Evolutionary conservation across 2,329 filamentous ascomycete species (phyloP).

Genomic region (Phaeosphaeria sp.): DNA sequence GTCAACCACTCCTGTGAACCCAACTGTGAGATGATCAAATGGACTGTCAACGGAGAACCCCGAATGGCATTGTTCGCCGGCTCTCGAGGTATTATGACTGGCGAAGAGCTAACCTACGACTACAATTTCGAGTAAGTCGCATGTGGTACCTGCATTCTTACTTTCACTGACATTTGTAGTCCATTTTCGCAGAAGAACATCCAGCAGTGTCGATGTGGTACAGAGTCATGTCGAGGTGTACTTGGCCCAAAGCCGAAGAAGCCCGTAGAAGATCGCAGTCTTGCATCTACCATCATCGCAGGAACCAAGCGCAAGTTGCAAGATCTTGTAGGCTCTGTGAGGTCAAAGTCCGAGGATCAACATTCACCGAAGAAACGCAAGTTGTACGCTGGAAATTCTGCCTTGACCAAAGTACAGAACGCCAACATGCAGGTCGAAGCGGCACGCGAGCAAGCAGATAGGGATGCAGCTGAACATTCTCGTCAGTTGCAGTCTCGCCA

Average conservation of each 20-base stretch:
- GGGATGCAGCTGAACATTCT: conserved; percentile 33
- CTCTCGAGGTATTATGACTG: conserved; percentile 86
- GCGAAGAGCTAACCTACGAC: conserved; percentile 96
- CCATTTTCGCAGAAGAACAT: conserved; percentile 65
- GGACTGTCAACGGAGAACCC: conserved; percentile 91
- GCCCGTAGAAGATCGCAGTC: conserved; percentile 43
- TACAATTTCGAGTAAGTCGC: conserved; percentile 71
- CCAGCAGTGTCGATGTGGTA: conserved; percentile 69
- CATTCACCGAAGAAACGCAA: conserved; percentile 43
- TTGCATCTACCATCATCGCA: conserved; percentile 35
- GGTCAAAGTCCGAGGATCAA: conserved; percentile 26
- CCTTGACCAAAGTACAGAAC: conserved; percentile 34
- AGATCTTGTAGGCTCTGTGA: conserved; percentile 32
- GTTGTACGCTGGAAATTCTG: conserved; percentile 20
- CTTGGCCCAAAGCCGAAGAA: conserved; percentile 64
- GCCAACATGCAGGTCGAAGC: conserved; percentile 24
- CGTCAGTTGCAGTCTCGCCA: conserved; percentile 42
- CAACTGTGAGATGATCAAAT: conserved; percentile 98
- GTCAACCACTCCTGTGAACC: conserved; percentile 98
- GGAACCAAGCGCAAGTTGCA: conserved; percentile 47
- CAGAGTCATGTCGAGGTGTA: conserved; percentile 66
- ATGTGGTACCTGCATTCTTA: background rate
- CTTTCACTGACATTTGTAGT: conserved; percentile 23
- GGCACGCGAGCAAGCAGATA: conserved; percentile 33
- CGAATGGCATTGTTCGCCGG: conserved; percentile 97